Base-by-base conservation (phyloP, 2,329 filamentous ascomycete species). In the Hypomyces rosellus region DNA sequence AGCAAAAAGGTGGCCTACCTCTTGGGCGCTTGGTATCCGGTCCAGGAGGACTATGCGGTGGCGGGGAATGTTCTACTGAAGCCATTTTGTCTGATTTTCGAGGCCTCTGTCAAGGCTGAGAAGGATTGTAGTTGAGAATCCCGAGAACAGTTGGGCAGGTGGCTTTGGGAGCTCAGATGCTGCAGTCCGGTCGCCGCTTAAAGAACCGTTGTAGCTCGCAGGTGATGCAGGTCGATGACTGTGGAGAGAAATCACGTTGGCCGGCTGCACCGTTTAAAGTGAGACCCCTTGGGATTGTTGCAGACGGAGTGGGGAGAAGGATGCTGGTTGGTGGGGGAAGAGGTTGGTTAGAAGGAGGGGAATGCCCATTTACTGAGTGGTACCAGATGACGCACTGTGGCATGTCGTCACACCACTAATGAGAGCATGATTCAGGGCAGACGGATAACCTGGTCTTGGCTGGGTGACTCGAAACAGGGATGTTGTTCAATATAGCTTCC, bases 21-120 rank as follows among this genome's bases (percentile, higher is more conserved):
- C 69, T 75, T 50, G 75, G 75, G 43, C 74, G 68, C 57, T 72
- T 70, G 47, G 59, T 62, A 55, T 70, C 65, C 34, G 64, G 66
- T 25, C 65, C 64, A 18, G 71, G 69, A 56, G 74, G 73, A 48
- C 69, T 68, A 55, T 75, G 73, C 37, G 41, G n/a, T 45, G 67
- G 55, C 25, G 68, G 62, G 8, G 71, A 64, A 36, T 59, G 62
- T 37, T 71, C 64, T 39, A 73, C 62, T 51, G 72, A 65, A 51
- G 72, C 67, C 73, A 75, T 76, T 49, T 57, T 67, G 62, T 55
- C 53, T 53, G 38, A 14, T 43, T 16, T 13, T 33, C 45, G 20
- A 20, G 33, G 25, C 16, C 43, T 50, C 34, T 30, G 25, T 30
- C 25, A 30, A 30, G 25, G 25, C 25, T 20, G 20, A 20, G 20